Base-by-base conservation (phyloP, 768 basidiomycete species). In the Xanthoconium stramineum region DNA sequence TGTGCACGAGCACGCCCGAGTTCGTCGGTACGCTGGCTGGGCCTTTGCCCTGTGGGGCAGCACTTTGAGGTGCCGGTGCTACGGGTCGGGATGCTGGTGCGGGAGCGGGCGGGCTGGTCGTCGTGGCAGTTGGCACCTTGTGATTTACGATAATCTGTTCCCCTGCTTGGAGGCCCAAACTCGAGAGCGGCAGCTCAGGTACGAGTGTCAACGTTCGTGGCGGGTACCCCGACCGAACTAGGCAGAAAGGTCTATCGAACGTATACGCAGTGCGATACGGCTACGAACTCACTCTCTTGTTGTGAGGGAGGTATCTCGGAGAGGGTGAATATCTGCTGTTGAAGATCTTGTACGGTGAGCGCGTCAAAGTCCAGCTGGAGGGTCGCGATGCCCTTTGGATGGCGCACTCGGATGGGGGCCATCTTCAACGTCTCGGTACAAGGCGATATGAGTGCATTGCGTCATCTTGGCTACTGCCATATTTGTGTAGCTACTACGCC, bases 201-300 rank as follows among this genome's bases (percentile, higher is more conserved):
- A 89, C 75, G 37, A 89, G 72, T 6, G 85, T 84, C 40, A 97
- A 78, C 2, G 83, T 62, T 42, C 79, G 82, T 0, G 93, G 94
- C 4, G 94, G 94, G 69, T 96, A 98, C 38, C 94, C 93, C 15
- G 81, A 76, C 73, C 85, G 91, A 55, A 92, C 90, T 91, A 56
- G 55, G 45, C 37, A 14, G 46, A 44, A 14, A 40, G 15, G 42
- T 43, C 56, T 37, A 54, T 60, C 38, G 36, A 32, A 49, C 24
- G 32, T 11, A 5, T 38, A 37, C 7, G 38, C n/a, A 5, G 20
- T 32, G 30, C 1, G 53, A 58, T 48, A 24, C 1, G 45, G 39
- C 11, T 28, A 55, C 55, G 17, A 38, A 77, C 89, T 70, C 65
- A 94, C 95, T 71, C 58, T 85, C 86, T 76, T 96, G 95, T 35